Percentiles rank a stretch among this genome's conserved stretches.
Evolutionary conservation across 345 rosid genomes (phyloP).

Genomic region (Brassica rapa): DNA sequence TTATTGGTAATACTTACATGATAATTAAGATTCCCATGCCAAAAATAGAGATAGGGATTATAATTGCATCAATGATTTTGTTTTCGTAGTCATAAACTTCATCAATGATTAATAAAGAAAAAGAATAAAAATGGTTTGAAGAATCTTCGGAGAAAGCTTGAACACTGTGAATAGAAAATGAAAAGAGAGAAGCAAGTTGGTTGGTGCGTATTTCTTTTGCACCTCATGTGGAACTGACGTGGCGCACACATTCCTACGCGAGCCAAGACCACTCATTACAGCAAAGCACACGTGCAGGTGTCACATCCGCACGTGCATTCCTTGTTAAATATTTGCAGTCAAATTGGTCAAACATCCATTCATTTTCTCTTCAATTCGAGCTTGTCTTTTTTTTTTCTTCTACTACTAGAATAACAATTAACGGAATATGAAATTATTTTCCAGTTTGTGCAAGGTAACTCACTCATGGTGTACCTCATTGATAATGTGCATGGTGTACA

Average conservation of each 20-base stretch:
- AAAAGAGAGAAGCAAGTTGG: conserved; percentile 25
- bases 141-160: conserved; percentile 28
- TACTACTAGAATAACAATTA: no score
- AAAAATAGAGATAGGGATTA: conserved; percentile 7
- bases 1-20: background rate
- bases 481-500: background rate
- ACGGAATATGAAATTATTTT: no score
- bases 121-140: conserved; percentile 19
- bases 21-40: conserved; percentile 37
- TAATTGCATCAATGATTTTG: conserved; percentile 1
- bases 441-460: background rate
- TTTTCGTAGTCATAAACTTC: no score
- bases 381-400: no score
- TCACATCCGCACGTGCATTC: conserved; percentile 35
- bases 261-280: conserved; percentile 30
- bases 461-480: background rate
- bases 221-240: conserved; percentile 39
- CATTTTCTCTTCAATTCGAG: background rate
- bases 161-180: conserved; percentile 4
- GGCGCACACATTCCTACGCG: conserved; percentile 32
- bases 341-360: conserved; percentile 31
- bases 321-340: conserved; percentile 3
- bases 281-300: conserved; percentile 38
- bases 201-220: background rate
- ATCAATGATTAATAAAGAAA: background rate